Evolutionary conservation across 768 basidiomycete genomes (phyloP), one percentile per base, ranked within the genome.

Genomic region (Lactarius pseudohatsudake): DNA sequence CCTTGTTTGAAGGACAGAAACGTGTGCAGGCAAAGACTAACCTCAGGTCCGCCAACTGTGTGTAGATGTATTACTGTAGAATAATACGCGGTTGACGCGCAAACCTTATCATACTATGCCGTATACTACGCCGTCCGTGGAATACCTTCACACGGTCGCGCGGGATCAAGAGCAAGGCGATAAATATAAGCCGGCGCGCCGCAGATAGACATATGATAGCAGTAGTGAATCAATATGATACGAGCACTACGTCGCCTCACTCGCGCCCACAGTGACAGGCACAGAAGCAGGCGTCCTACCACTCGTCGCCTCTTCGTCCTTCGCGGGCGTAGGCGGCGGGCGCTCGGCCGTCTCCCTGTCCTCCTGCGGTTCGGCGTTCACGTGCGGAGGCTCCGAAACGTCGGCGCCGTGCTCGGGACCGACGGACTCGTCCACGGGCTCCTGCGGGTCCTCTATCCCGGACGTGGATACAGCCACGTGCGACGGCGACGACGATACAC

Each of bases 241-340:
- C 54, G 58, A 41, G 16, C 30, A 38, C 50, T 32, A 47, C 16
- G 36, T 43, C 34, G 57, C 57, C 38, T 30, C 57, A 16, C 57
- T 62, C 59, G 59, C 45, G 36, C 57, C 55, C 43, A 50, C 59
- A 4, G 55, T 20, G 6, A 43, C 36, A 40, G 34, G 55, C 34
- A 47, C 55, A 1, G 43, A 38, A 16, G 4, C 32, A 20, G 18
- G 16, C 64, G n/a, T 57, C 34, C 20, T 36, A 8, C n/a, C 11
- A 18, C 11, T 10, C 2, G 15, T 22, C 38, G 11, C 32, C 20
- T 7, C 38, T 34, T n/a, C 50, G 28, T 62, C 67, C 60, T 66
- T 67, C 11, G 36, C 59, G 9, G 64, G 64, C 13, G 60, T 54
- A 26, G 60, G 55, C 30, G 64, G 64, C 13, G 56, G 50, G 5